phyloP scores from a whole-genome alignment of 192 early-diverging fungal species.

The Coemansia sp. region DNA sequence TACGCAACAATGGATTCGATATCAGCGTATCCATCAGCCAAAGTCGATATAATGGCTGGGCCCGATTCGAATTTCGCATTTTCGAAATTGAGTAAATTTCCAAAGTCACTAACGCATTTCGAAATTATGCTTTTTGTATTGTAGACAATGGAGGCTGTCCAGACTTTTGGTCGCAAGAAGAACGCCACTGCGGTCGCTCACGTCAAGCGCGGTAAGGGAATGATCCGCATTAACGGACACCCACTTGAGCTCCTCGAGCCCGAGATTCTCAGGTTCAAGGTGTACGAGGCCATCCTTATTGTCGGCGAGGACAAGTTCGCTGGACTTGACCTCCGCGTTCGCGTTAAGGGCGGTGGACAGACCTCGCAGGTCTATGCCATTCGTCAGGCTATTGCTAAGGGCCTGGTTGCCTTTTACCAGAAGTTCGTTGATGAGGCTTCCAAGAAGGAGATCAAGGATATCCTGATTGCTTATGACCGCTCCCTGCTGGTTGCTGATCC shows the following conservation, averaged over 20 bases:
- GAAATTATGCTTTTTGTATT: not conserved
- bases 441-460: conserved; percentile 99
- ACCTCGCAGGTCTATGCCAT: conserved; percentile 97
- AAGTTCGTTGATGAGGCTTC: conserved; percentile 99
- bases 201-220: conserved; percentile 96
- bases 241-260: conserved; percentile 96
- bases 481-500: conserved; percentile 97
- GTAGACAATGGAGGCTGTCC: conserved; percentile 57
- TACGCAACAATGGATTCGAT: not conserved
- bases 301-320: conserved; percentile 96
- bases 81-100: not conserved
- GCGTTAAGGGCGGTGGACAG: conserved; percentile 96
- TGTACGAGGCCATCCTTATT: conserved; percentile 96
- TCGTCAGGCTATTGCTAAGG: conserved; percentile 99
- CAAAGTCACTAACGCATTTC: not conserved
- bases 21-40: not conserved
- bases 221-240: conserved; percentile 97
- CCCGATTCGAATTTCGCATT: not conserved
- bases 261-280: conserved; percentile 95
- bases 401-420: conserved; percentile 98
- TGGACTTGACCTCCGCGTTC: conserved; percentile 94
- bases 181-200: conserved; percentile 99
- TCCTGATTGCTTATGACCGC: conserved; percentile 88
- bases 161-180: conserved; percentile 71
- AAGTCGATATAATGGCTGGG: not conserved